Percentiles rank a stretch among this genome's conserved stretches.
Conservation (phyloP, 2,329 filamentous ascomycete genomes). For the Diaporthe citri region DNA sequence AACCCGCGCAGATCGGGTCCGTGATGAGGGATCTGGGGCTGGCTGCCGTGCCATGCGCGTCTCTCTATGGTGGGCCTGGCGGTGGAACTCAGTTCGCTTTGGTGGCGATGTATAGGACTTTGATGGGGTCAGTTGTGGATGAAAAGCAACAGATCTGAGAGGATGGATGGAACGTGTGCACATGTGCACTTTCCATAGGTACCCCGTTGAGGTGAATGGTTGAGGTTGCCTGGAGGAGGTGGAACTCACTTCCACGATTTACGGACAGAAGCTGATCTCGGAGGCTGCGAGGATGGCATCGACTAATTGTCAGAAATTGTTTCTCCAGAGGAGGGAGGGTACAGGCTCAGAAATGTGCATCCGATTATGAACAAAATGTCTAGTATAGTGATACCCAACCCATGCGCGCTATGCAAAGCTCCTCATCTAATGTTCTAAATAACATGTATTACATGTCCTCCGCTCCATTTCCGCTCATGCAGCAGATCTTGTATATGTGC, state of each 20-base stretch:
- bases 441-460: neutral
- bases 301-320: neutral
- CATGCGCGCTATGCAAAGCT: constrained; percentile 12
- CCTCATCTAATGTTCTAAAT: constrained; percentile 9
- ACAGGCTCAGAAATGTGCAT: neutral
- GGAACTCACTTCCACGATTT: neutral
- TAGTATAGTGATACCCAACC: constrained; percentile 33
- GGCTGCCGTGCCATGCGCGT: constrained; percentile 35
- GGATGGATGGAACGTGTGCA: neutral
- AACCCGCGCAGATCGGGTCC: constrained; percentile 11
- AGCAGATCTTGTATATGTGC: neutral
- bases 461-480: neutral
- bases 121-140: constrained; percentile 5
- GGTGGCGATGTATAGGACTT: constrained; percentile 36
- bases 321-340: neutral
- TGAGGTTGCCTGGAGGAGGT: too few relatives aligned
- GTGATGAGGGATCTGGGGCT: constrained; percentile 18
- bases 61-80: constrained; percentile 27
- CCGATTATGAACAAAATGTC: neutral
- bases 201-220: neutral
- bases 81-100: constrained; percentile 17
- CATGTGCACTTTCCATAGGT: neutral
- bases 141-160: neutral
- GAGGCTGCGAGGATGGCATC: neutral
- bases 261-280: neutral